phyloP scores from a whole-genome alignment of 139 green algal species.

The Chlamydomonas sphaeroides region DNA sequence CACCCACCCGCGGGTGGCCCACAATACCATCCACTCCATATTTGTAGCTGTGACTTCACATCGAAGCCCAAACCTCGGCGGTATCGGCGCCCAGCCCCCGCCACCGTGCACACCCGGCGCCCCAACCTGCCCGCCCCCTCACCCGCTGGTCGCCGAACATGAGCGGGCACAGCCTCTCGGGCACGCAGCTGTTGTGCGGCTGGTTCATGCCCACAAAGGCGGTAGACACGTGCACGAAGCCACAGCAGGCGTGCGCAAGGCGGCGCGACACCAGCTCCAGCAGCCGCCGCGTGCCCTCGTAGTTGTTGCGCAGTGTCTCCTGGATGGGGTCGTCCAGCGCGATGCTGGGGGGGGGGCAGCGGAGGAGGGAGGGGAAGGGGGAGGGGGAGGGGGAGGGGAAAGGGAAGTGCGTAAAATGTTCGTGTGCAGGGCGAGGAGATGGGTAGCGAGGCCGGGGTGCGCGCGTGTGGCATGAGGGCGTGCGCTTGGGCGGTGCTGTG shows the following conservation, averaged over 20 bases:
- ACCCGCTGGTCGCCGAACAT: conserved; percentile 59
- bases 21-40: too few species aligned
- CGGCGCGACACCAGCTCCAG: conserved; percentile 17
- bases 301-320: conserved; percentile 62
- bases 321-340: conserved; percentile 65
- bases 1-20: not conserved
- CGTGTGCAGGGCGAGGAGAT: not conserved
- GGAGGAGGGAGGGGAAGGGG: not conserved
- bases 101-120: too few species aligned
- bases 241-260: not conserved
- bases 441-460: too few species aligned
- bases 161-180: conserved; percentile 61
- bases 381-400: not conserved
- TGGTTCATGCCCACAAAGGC: conserved; percentile 57
- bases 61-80: too few species aligned
- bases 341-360: conserved; percentile 30
- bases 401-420: not conserved
- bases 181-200: conserved; percentile 39
- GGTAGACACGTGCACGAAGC: conserved; percentile 33
- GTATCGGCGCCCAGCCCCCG: too few species aligned
- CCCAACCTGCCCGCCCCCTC: not conserved
- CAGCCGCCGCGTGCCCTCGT: conserved; percentile 39
- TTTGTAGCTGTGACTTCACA: too few species aligned
- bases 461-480: too few species aligned
- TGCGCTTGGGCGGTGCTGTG: too few species aligned